phyloP scores from a whole-genome alignment of 345 rosid genomes.

The Eucalyptus lansdowneana region DNA sequence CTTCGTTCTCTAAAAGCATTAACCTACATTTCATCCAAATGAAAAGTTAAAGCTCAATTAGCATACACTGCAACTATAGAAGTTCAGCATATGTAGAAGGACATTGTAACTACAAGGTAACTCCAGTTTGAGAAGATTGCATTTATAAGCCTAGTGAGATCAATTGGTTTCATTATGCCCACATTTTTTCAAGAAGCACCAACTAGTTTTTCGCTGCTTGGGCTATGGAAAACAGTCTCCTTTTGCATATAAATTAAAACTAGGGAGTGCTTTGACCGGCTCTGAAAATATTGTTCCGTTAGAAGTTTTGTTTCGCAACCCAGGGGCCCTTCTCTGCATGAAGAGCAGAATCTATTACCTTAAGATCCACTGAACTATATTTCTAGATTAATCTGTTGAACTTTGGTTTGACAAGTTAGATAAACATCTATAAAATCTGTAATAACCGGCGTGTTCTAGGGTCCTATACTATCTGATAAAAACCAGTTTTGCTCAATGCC shows the following conservation, averaged over 20 bases:
- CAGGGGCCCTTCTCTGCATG: not conserved
- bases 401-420: no score
- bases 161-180: not conserved
- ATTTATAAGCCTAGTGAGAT: not conserved
- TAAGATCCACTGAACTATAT: no score
- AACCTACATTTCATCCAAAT: slow-evolving; percentile 5
- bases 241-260: not conserved
- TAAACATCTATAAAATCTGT: no score
- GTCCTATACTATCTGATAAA: no score
- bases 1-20: slow-evolving; percentile 35
- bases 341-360: not conserved
- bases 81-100: not conserved
- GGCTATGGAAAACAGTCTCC: not conserved
- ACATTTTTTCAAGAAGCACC: not conserved
- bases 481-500: no score
- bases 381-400: no score
- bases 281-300: not conserved
- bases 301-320: not conserved
- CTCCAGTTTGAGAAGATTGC: not conserved
- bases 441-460: no score
- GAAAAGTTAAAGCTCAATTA: not conserved
- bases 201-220: not conserved
- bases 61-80: not conserved
- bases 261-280: not conserved
- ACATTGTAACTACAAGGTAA: not conserved